Conservation (phyloP, 257 asterid species). For the Solanum pennellii region DNA sequence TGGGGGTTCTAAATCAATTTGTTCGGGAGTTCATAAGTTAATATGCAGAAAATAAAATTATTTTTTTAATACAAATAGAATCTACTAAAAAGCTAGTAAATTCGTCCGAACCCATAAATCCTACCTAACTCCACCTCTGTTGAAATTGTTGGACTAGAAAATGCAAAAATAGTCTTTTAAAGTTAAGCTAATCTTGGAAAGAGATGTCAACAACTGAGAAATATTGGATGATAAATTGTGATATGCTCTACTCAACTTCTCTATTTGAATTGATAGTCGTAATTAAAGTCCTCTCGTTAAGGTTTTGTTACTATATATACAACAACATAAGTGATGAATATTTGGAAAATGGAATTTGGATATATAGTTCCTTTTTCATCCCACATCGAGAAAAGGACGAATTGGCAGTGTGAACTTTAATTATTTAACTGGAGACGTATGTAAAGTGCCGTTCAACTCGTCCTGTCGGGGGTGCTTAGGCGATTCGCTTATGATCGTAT, state of each 20-base stretch:
- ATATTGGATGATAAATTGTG: background rate
- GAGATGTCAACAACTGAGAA: background rate
- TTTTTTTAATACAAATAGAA: too few relatives aligned
- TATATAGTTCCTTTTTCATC: background rate
- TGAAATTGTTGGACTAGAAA: background rate
- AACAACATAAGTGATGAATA: background rate
- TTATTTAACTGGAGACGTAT: background rate
- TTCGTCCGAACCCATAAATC: too few relatives aligned
- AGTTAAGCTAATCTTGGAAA: background rate
- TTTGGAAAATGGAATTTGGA: background rate
- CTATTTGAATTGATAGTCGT: background rate
- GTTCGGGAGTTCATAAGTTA: too few relatives aligned
- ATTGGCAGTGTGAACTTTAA: background rate
- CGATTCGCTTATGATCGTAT: conserved; percentile 61
- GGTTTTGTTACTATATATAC: background rate
- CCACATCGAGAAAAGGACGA: background rate
- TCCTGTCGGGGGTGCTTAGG: conserved; percentile 66
- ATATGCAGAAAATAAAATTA: too few relatives aligned
- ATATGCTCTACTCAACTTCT: background rate
- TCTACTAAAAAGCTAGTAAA: too few relatives aligned
- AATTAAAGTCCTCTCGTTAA: background rate
- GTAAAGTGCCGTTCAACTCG: background rate
- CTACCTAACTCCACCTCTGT: too few relatives aligned
- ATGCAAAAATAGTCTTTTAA: background rate
- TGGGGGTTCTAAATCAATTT: too few relatives aligned